phyloP scores from a whole-genome alignment of 2,329 filamentous ascomycete genomes.

The Ambrosiella cleistominuta region DNA sequence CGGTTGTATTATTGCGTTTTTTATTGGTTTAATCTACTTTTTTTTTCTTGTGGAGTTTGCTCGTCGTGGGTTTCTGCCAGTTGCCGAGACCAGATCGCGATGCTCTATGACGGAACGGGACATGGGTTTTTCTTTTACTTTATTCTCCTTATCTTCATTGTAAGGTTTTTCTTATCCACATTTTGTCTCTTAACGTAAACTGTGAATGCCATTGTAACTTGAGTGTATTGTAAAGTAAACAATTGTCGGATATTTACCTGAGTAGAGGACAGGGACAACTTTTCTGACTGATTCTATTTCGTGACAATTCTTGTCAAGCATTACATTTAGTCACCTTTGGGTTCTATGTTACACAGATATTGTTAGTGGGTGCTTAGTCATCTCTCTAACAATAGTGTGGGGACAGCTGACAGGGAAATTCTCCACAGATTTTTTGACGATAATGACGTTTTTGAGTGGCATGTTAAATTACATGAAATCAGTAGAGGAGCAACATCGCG shows the following conservation, averaged over 20 bases:
- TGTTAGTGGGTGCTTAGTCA: background rate
- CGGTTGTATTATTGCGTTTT: constrained; percentile 9
- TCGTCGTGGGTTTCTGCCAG: constrained; percentile 2
- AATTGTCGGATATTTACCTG: no score
- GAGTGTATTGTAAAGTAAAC: background rate
- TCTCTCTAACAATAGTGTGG: background rate
- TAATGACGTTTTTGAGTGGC: background rate
- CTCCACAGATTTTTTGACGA: constrained; percentile 2
- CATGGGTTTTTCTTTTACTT: background rate
- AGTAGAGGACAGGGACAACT: no score
- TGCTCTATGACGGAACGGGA: constrained; percentile 1
- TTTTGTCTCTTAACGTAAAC: background rate
- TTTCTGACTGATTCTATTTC: no score
- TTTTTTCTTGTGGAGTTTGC: constrained; percentile 2
- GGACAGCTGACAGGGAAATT: background rate
- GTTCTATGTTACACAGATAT: background rate
- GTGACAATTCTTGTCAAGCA: no score
- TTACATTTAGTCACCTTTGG: no score
- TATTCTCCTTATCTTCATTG: background rate
- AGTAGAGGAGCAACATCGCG: no score
- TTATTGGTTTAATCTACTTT: background rate
- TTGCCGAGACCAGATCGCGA: constrained; percentile 1
- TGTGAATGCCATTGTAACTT: background rate
- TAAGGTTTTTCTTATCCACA: background rate
- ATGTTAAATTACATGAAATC: no score